Percentiles rank a stretch among this genome's conserved stretches.
Conservation (phyloP, 2,329 filamentous ascomycete species). For the Penicillium sp. region DNA sequence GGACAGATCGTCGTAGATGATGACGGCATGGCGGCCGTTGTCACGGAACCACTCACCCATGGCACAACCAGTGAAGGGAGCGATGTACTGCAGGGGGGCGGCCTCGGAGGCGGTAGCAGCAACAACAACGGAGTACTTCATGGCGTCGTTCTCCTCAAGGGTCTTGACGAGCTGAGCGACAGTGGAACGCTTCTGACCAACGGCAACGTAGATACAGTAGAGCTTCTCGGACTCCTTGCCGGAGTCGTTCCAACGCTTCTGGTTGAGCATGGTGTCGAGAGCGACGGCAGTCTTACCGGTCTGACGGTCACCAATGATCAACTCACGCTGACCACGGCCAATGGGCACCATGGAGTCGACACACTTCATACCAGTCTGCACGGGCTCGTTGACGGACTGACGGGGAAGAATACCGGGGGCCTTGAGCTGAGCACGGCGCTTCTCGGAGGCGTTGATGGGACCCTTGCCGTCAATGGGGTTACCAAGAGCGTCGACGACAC, state of each 20-base stretch:
- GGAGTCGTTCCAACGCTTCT: conserved; percentile 93
- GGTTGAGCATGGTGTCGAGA: conserved; percentile 97
- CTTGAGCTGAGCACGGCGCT: conserved; percentile 97
- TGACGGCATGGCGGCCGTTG: conserved; percentile 80
- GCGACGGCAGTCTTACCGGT: conserved; percentile 99
- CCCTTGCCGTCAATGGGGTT: conserved; percentile 99
- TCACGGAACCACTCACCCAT: conserved; percentile 77
- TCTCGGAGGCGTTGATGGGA: conserved; percentile 87
- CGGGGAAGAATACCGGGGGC: conserved; percentile 97
- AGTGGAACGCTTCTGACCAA: conserved; percentile 99
- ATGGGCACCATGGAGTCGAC: conserved; percentile 99
- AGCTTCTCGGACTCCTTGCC: conserved; percentile 96
- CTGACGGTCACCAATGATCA: conserved; percentile 99
- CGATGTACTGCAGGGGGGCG: conserved; percentile 89
- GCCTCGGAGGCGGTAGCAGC: conserved; percentile 97
- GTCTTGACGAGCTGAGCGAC: conserved; percentile 99
- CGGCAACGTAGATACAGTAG: conserved; percentile 98
- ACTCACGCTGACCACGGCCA: conserved; percentile 99
- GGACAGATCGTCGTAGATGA: conserved; percentile 92
- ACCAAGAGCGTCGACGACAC: conserved; percentile 97
- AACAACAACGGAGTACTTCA: conserved; percentile 95
- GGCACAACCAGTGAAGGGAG: conserved; percentile 79
- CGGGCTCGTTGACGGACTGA: conserved; percentile 95
- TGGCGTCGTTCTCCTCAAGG: conserved; percentile 98
- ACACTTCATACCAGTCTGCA: conserved; percentile 99